Percentiles rank a stretch among this genome's conserved stretches.
Conservation (phyloP, 2,329 filamentous ascomycete species). For the Trichoderma asperellum region DNA sequence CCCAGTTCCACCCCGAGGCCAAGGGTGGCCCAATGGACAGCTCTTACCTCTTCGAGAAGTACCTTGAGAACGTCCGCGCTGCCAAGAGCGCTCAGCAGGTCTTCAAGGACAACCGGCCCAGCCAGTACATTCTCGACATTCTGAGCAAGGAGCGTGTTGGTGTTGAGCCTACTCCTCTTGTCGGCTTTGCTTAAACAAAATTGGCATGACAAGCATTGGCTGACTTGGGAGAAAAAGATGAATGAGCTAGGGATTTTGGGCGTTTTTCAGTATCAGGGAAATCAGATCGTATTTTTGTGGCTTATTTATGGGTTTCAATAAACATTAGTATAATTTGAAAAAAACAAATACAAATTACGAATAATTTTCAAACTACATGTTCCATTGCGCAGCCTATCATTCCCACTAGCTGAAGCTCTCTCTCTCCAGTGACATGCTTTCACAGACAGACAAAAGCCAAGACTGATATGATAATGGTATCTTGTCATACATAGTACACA, state of each 20-base stretch:
- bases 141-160: conserved; percentile 93
- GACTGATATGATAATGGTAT: background rate
- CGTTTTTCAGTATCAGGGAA: conserved; percentile 11
- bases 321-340: background rate
- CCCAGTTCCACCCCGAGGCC: conserved; percentile 98
- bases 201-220: background rate
- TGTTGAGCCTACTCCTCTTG: conserved; percentile 69
- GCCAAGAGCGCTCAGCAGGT: conserved; percentile 84
- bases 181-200: conserved; percentile 48
- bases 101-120: conserved; percentile 85
- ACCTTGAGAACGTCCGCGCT: conserved; percentile 83
- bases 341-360: background rate
- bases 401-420: background rate
- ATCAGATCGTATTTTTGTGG: background rate
- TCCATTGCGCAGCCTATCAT: background rate
- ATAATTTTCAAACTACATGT: background rate
- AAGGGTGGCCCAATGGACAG: conserved; percentile 97
- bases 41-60: conserved; percentile 94
- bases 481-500: background rate
- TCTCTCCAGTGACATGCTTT: background rate
- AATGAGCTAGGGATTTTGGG: background rate
- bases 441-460: background rate
- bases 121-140: conserved; percentile 85
- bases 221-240: background rate
- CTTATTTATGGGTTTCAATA: background rate